Percentiles rank a stretch among this genome's conserved stretches.
Evolutionary conservation across 495 filamentous ascomycete species (phyloP).

Genomic region (Mycothermus thermophilus): DNA sequence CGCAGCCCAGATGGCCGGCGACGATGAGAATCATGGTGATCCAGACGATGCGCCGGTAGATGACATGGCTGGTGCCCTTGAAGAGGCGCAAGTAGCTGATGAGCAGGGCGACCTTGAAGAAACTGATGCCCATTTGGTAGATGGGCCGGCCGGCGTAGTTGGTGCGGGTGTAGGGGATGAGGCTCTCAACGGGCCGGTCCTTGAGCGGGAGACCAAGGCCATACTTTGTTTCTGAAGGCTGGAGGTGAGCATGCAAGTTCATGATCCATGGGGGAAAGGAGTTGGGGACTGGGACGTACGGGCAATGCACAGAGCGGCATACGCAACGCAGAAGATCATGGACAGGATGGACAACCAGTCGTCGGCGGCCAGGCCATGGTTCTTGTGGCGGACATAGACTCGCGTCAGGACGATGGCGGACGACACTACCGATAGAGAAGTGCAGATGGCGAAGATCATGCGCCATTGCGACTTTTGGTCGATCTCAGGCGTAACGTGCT

Average conservation of each 20-base stretch:
- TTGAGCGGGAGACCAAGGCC: slow-evolving; percentile 35
- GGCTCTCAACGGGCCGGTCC: slow-evolving; percentile 25
- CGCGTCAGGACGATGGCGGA: slow-evolving; percentile 9
- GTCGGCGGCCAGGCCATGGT: slow-evolving; percentile 17
- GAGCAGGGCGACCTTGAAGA: slow-evolving; percentile 47
- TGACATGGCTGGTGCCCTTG: slow-evolving; percentile 29
- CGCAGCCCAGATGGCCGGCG: slow-evolving; percentile 34
- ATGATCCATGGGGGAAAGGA: no score
- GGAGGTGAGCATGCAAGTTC: background rate
- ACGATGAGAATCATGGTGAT: slow-evolving; percentile 29
- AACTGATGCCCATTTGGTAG: slow-evolving; percentile 43
- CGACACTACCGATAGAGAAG: slow-evolving; percentile 11
- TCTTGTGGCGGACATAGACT: slow-evolving; percentile 13
- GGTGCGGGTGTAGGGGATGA: slow-evolving; percentile 31
- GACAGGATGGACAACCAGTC: slow-evolving; percentile 18
- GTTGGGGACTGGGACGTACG: slow-evolving; percentile 22
- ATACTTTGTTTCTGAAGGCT: slow-evolving; percentile 37
- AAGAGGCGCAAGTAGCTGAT: slow-evolving; percentile 43
- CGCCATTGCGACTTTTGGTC: slow-evolving; percentile 15
- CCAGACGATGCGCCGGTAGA: slow-evolving; percentile 38
- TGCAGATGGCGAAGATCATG: slow-evolving; percentile 15
- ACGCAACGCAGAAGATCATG: slow-evolving; percentile 33
- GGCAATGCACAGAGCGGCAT: slow-evolving; percentile 35
- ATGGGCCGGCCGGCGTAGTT: slow-evolving; percentile 47
- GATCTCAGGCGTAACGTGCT: slow-evolving; percentile 14